Percentiles rank a stretch among this genome's conserved stretches.
These are phyloP conservation scores for Artemisia annua DNA, from an alignment of 129 eudicot species.

Conservation along the genomic window DNA sequence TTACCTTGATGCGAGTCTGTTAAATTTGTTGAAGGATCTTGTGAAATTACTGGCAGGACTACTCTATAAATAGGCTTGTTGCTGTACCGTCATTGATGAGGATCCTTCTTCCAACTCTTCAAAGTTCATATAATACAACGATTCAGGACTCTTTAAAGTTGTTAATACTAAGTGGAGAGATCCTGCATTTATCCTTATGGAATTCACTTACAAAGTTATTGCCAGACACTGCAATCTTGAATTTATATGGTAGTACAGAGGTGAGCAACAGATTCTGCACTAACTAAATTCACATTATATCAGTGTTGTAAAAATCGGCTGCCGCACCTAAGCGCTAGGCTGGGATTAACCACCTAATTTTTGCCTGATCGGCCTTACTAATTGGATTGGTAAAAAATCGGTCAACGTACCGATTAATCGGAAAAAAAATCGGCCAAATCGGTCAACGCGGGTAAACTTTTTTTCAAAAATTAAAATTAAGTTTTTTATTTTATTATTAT, in stretches of 20 bases:
- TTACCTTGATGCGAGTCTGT: background rate
- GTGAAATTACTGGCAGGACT: slow-evolving; percentile 51
- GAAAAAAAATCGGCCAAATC: no score
- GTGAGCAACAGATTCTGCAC: slow-evolving; percentile 41
- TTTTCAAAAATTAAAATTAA: no score
- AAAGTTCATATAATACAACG: slow-evolving; percentile 15
- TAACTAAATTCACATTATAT: slow-evolving; percentile 3
- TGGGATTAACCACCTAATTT: no score
- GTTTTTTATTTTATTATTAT: no score
- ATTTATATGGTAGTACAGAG: slow-evolving; percentile 94
- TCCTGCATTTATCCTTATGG: slow-evolving; percentile 66
- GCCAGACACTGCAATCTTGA: slow-evolving; percentile 70
- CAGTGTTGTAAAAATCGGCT: no score
- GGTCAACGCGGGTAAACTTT: no score
- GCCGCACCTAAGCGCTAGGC: no score
- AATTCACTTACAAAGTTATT: slow-evolving; percentile 52
- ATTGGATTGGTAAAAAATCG: no score
- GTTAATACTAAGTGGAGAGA: slow-evolving; percentile 84
- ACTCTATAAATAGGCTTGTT: slow-evolving; percentile 66
- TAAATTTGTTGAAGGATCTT: background rate
- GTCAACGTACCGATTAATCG: no score
- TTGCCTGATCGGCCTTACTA: no score
- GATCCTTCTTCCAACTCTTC: slow-evolving; percentile 62
- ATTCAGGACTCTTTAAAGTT: slow-evolving; percentile 55
- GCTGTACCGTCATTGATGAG: slow-evolving; percentile 90